A percentile compares a stretch with the other conserved stretches of the same genome.
These are phyloP conservation scores for Solidago caesia DNA, from an alignment of 129 eudicot genomes.

Conservation along the genomic window DNA sequence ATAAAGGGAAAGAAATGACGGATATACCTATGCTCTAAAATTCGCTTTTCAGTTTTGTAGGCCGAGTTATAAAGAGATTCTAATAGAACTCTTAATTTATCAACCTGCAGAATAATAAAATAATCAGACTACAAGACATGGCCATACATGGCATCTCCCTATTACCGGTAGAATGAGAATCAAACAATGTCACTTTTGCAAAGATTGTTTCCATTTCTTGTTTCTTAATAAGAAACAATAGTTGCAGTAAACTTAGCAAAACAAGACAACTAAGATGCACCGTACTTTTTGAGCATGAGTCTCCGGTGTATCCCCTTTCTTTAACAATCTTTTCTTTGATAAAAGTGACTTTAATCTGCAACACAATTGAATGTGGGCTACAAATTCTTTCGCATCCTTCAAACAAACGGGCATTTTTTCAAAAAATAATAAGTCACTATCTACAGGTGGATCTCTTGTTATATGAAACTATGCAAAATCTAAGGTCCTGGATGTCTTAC, in stretches of 20 bases:
- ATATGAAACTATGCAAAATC: too few species aligned
- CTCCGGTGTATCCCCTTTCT: constrained; percentile 51
- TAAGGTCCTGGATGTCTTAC: constrained; percentile 23
- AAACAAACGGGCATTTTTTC: background rate
- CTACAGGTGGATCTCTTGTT: background rate
- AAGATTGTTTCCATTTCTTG: background rate
- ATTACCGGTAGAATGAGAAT: too few species aligned
- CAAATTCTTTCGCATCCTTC: constrained; percentile 60
- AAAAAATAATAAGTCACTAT: background rate
- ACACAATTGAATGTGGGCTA: constrained; percentile 49
- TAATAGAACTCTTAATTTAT: constrained; percentile 52
- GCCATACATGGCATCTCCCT: too few species aligned
- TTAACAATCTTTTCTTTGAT: constrained; percentile 42
- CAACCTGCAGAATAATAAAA: constrained; percentile 51
- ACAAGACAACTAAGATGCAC: constrained; percentile 8
- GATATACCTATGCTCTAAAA: constrained; percentile 27
- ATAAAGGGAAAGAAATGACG: too few species aligned
- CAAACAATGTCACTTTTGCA: background rate
- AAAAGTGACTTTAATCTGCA: constrained; percentile 67
- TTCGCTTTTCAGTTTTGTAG: constrained; percentile 64
- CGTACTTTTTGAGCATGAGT: constrained; percentile 61
- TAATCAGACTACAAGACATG: background rate
- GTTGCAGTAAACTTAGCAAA: background rate
- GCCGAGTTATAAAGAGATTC: constrained; percentile 80
- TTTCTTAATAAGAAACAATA: background rate